A percentile compares a stretch with the other conserved stretches of the same genome.
Evolutionary conservation across 176 grass and related monocot species (phyloP).

Genomic region (Coix lacrymajobi): DNA sequence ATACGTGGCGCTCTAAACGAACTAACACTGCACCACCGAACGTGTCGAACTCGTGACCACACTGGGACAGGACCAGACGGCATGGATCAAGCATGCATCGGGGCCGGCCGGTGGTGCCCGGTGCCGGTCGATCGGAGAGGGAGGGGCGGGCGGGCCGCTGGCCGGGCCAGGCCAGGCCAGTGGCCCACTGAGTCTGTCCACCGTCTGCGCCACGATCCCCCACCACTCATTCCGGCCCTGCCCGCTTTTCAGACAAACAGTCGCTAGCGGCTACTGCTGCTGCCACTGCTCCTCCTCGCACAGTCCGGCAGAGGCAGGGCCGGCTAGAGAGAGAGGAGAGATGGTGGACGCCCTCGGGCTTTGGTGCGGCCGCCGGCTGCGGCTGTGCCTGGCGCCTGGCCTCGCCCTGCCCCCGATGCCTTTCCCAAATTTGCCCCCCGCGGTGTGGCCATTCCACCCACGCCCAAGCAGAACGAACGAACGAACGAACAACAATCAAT

Average conservation of each 20-base stretch:
- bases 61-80: slow-evolving; percentile 1
- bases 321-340: not conserved
- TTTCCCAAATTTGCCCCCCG: slow-evolving; percentile 27
- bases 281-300: slow-evolving; percentile 9
- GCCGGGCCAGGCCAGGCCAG: too few species aligned
- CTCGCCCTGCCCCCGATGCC: not conserved
- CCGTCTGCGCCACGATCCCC: not conserved
- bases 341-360: not conserved
- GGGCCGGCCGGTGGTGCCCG: too few species aligned
- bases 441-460: not conserved
- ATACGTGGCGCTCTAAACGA: not conserved
- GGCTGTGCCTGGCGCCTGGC: not conserved
- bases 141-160: too few species aligned
- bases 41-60: slow-evolving; percentile 5
- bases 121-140: too few species aligned
- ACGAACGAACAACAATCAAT: not conserved
- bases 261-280: slow-evolving; percentile 19
- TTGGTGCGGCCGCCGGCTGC: too few species aligned
- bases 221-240: slow-evolving; percentile 40
- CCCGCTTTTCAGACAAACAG: slow-evolving; percentile 56
- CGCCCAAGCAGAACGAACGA: too few species aligned
- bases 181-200: not conserved
- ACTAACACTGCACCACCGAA: not conserved
- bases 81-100: not conserved
- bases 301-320: not conserved